Base-by-base conservation (phyloP, 2,329 filamentous ascomycete genomes). In the Clonostachys rosea region DNA sequence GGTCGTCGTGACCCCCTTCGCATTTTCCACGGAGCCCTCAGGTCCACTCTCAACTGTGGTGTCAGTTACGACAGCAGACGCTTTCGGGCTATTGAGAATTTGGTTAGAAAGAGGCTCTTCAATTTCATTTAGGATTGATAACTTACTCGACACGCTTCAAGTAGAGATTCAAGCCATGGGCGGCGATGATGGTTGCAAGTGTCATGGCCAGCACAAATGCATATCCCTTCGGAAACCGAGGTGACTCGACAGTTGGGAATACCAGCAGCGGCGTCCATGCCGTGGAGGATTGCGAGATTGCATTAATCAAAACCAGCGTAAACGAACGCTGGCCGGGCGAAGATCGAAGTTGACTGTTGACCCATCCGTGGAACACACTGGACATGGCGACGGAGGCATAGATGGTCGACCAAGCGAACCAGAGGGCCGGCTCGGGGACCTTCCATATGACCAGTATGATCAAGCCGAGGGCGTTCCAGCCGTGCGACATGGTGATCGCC, bases 361-460 rank as follows among this genome's bases (percentile, higher is more conserved):
- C 70, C 75, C 77, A 81, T 4, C 77, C 76, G 46, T 80, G 74
- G 7, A 82, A 60, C 5, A 79, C 73, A 43, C 73, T 77, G 0
- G 76, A 78, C 62, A 81, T 71, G 1, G 77, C 70, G 6, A 71
- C 67, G 0, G 75, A 65, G 0, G 68, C 68, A 53, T 75, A 79
- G 0, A 68, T 74, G 0, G 71, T 76, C 24, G 61, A 57, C 68
- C 81, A 56, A 3, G 51, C 56, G 6, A 58, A 58, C 56, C 56
- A 58, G 9, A 41, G 39, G 33, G 45, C 45, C 14, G 39, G 41
- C 48, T 81, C 76, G 0, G 78, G 76, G 0, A 83, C 77, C 16
- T 76, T 59, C 79, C 78, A 83, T 10, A 79, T 62, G 1, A 73
- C 65, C 5, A 81, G 63, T 24, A 81, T 76, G n/a, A 75, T 63